These are phyloP conservation scores for Elsinoe batatas DNA, from an alignment of 2,329 filamentous ascomycete species.

Conservation along the genomic window DNA sequence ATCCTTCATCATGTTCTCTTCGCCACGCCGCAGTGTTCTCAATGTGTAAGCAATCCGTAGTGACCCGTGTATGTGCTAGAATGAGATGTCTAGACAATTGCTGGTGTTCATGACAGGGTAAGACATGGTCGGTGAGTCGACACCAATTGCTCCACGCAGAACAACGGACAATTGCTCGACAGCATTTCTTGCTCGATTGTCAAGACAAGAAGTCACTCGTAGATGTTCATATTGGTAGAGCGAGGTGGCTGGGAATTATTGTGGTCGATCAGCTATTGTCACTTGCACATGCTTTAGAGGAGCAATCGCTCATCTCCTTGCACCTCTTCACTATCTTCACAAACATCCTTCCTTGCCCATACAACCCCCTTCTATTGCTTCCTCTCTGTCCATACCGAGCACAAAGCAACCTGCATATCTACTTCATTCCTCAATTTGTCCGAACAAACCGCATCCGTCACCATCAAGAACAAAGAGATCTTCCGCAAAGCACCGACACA, in stretches of 20 bases:
- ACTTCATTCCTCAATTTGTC: background rate
- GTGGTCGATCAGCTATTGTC: background rate
- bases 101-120: background rate
- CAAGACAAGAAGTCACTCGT: background rate
- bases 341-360: background rate
- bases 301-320: no score
- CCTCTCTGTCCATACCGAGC: background rate
- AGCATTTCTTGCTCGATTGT: background rate
- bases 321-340: background rate
- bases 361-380: background rate
- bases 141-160: background rate
- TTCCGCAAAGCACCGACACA: background rate
- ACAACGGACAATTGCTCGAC: background rate
- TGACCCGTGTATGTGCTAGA: no score
- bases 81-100: no score
- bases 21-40: no score
- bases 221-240: background rate
- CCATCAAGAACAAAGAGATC: background rate
- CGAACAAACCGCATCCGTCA: conserved; percentile 3
- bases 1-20: no score
- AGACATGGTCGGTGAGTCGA: background rate
- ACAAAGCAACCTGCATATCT: background rate
- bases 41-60: no score
- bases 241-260: background rate
- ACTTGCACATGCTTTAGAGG: background rate